A percentile compares a stretch with the other conserved stretches of the same genome.
phyloP scores from a whole-genome alignment of 345 rosid species.

The Hibiscus mutabilis region DNA sequence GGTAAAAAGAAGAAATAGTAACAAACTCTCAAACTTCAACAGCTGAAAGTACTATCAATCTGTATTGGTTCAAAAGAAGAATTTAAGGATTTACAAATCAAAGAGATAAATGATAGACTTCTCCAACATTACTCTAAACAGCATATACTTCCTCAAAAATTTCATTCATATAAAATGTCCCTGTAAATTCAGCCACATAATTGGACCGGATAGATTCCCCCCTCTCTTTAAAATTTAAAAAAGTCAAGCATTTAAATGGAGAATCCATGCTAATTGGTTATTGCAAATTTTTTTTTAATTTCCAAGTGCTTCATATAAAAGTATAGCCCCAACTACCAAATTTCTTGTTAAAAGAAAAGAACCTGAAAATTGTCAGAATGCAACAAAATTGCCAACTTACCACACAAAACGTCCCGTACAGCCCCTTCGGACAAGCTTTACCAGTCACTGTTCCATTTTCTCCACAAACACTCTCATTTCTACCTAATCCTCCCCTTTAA shows the following conservation, averaged over 20 bases:
- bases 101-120: not conserved
- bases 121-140: too few species aligned
- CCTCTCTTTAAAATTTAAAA: too few species aligned
- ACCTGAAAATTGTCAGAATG: not conserved
- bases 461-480: constrained; percentile 45
- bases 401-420: constrained; percentile 83
- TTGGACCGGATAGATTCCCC: too few species aligned
- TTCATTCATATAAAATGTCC: too few species aligned
- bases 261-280: too few species aligned
- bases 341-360: not conserved
- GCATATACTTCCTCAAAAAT: too few species aligned
- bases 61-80: not conserved
- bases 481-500: constrained; percentile 73
- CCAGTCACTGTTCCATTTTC: constrained; percentile 84
- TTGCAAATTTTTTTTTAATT: too few species aligned
- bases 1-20: constrained; percentile 1
- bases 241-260: too few species aligned
- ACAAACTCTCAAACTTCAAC: not conserved
- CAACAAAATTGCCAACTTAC: constrained; percentile 24
- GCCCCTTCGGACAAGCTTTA: constrained; percentile 88
- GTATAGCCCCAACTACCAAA: not conserved
- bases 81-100: not conserved
- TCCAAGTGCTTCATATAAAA: not conserved
- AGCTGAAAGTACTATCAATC: not conserved
- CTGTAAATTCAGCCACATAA: too few species aligned